Conservation (phyloP, 2,329 filamentous ascomycete genomes). For the Exserohilum rostratum region DNA sequence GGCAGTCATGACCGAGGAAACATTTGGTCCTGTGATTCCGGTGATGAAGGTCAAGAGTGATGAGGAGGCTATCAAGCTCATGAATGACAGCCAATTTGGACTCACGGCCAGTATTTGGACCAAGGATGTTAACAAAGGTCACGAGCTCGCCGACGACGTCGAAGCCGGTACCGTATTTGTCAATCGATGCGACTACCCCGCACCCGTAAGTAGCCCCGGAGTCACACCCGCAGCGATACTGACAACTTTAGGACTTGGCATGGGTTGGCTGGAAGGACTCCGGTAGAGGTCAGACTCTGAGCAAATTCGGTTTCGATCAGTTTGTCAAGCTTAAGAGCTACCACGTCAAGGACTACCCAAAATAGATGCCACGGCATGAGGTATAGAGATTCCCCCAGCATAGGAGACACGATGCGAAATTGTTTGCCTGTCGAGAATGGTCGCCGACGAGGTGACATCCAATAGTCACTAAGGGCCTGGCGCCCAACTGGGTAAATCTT, state of each 20-base stretch:
- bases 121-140: conserved; percentile 77
- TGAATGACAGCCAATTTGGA: conserved; percentile 96
- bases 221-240: conserved; percentile 6
- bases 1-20: conserved; percentile 91
- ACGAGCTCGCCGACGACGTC: conserved; percentile 77
- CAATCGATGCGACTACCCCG: conserved; percentile 91
- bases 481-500: background rate
- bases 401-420: conserved; percentile 13
- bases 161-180: conserved; percentile 97
- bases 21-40: conserved; percentile 90
- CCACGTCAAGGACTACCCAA: conserved; percentile 81
- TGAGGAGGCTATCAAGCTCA: conserved; percentile 78
- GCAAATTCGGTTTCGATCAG: conserved; percentile 89
- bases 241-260: conserved; percentile 73
- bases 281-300: conserved; percentile 87
- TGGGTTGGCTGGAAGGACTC: conserved; percentile 99
- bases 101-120: conserved; percentile 98
- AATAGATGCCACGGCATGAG: conserved; percentile 47
- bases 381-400: conserved; percentile 14
- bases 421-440: conserved; percentile 20
- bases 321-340: conserved; percentile 97
- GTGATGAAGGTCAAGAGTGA: conserved; percentile 85
- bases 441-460: background rate
- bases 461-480: background rate
- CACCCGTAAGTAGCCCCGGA: conserved; percentile 70